phyloP scores from a whole-genome alignment of 176 grass and related monocot species.

The Poa pratensis region DNA sequence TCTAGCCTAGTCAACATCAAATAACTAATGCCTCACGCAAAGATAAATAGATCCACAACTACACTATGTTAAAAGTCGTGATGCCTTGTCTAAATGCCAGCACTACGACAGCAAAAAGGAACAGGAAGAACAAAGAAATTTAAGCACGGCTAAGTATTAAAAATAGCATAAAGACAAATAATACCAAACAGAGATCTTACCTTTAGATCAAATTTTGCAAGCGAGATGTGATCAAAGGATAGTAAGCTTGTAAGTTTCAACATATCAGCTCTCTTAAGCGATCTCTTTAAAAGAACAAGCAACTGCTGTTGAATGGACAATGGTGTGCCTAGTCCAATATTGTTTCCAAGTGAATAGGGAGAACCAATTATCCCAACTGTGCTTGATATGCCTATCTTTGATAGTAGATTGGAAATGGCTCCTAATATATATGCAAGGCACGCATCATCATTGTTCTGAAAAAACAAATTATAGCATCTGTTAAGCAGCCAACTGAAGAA shows the following conservation, averaged over 20 bases:
- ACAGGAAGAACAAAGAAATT: background rate
- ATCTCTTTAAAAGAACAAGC: slow-evolving; percentile 90
- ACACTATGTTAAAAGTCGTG: background rate
- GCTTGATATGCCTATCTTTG: slow-evolving; percentile 78
- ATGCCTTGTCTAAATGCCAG: background rate
- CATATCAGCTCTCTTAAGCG: slow-evolving; percentile 85
- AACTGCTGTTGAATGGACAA: slow-evolving; percentile 83
- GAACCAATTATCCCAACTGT: slow-evolving; percentile 76
- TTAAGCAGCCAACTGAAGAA: slow-evolving; percentile 33
- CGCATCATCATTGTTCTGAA: slow-evolving; percentile 90
- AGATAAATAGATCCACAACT: background rate
- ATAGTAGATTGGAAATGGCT: slow-evolving; percentile 88
- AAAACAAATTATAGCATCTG: slow-evolving; percentile 38
- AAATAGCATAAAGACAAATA: slow-evolving; percentile 24
- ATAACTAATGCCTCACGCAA: slow-evolving; percentile 9
- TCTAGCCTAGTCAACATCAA: slow-evolving; percentile 30
- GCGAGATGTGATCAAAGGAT: slow-evolving; percentile 75
- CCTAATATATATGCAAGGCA: slow-evolving; percentile 93
- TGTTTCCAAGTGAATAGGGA: slow-evolving; percentile 76
- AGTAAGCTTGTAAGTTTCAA: slow-evolving; percentile 82
- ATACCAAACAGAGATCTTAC: slow-evolving; percentile 47
- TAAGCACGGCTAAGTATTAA: slow-evolving; percentile 10
- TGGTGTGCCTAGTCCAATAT: slow-evolving; percentile 77
- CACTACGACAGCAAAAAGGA: background rate
- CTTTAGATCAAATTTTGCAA: slow-evolving; percentile 95